Base-by-base conservation (phyloP, 179 eudicot genomes). In the Pouteria campechiana region DNA sequence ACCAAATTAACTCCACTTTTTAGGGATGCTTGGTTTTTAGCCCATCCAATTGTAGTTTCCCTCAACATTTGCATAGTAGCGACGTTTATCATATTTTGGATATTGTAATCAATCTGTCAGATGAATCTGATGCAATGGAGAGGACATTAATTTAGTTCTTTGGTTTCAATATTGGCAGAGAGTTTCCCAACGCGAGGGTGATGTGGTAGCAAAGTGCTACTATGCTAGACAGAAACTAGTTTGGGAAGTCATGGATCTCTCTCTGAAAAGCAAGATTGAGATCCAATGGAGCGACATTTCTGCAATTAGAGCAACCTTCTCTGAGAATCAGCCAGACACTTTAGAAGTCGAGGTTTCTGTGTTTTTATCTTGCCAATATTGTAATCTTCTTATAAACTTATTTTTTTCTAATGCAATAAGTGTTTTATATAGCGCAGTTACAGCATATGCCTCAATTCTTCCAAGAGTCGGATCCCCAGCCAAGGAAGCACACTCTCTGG, bases 401-500 rank as follows among this genome's bases (percentile, higher is more conserved):
- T 7, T 16, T 19, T 4, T 15, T 36, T 32, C 5, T 6, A 13
- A 10, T 2, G 25, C 15, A 46, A 34, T 36, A 39, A 18, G 5
- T 13, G 21, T 38, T 25, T 8, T 22, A 17, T 15, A 27, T 55
- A 50, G 3, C 48, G 46, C 68, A 82, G 93, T 35, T 82, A 45
- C 51, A 59, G 19, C 46, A 57, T 0, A 75, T 63, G n/a, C 93
- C 93, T 6, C 14, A 16, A 10, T 85, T 78, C 47, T 63, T 16
- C 34, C 50, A 27, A 12, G 95, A 85, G 51, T 34, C 33, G 3
- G 29, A 63, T 40, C 82, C 84, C 0, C 63, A 61, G 25, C 93
- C 95, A 3, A 51, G 65, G 43, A 85, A 67, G 61, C 95, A 81
- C 61, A 73, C 93, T 0, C 42, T 48, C 18, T 85, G 95, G 95